Evolutionary conservation across 805 yeast genomes (phyloP).

Genomic region (Kazachstania kunashirensis): DNA sequence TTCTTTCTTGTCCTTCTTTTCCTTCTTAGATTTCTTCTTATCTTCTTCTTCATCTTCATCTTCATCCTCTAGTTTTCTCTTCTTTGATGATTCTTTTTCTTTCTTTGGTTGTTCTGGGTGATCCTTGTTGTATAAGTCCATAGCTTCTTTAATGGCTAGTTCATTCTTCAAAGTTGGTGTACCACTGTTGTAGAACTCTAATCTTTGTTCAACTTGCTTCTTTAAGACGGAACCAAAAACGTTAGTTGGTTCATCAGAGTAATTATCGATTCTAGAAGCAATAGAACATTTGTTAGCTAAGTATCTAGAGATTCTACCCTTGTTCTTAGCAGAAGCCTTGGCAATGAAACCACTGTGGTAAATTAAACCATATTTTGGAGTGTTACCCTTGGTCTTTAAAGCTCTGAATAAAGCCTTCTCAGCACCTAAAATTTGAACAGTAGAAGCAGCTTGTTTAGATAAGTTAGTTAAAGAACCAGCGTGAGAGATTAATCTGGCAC

Average conservation of each 20-base stretch:
- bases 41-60: slow-evolving; percentile 29
- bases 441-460: slow-evolving; percentile 97
- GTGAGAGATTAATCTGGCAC: slow-evolving; percentile 95
- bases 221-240: slow-evolving; percentile 85
- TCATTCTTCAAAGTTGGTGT: slow-evolving; percentile 93
- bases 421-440: slow-evolving; percentile 96
- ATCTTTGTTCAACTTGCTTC: slow-evolving; percentile 96
- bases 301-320: slow-evolving; percentile 98
- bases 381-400: slow-evolving; percentile 89
- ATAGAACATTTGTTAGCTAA: slow-evolving; percentile 98
- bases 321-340: slow-evolving; percentile 89
- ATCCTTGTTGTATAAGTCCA: slow-evolving; percentile 48
- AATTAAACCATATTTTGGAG: slow-evolving; percentile 92
- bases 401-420: slow-evolving; percentile 96
- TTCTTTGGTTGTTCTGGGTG: slow-evolving; percentile 35
- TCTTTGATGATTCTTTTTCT: slow-evolving; percentile 21
- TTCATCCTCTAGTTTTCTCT: slow-evolving; percentile 28
- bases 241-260: slow-evolving; percentile 86
- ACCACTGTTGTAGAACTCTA: slow-evolving; percentile 92
- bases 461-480: slow-evolving; percentile 96
- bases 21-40: slow-evolving; percentile 25
- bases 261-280: slow-evolving; percentile 97
- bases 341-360: slow-evolving; percentile 94
- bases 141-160: slow-evolving; percentile 88
- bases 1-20: slow-evolving; percentile 38